phyloP scores from a whole-genome alignment of 345 rosid genomes.

The Diplotaxis tenuifolia region DNA sequence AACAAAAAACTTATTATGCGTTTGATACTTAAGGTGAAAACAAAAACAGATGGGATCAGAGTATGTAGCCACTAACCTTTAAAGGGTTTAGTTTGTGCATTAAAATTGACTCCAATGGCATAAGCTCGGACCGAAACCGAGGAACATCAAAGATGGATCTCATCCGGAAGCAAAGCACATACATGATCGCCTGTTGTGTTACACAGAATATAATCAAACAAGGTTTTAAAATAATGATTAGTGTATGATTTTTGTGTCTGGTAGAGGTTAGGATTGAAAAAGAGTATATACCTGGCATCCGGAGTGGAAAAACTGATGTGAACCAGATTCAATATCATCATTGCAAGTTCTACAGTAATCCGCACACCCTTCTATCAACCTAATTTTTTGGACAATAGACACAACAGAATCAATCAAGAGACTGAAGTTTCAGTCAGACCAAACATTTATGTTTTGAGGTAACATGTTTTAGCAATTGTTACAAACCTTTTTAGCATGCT shows the following conservation, averaged over 20 bases:
- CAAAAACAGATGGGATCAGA: background rate
- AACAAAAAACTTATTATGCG: background rate
- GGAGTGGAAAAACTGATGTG: constrained; percentile 62
- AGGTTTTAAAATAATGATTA: background rate
- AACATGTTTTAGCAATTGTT: background rate
- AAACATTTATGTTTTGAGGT: background rate
- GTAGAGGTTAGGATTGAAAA: background rate
- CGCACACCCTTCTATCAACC: constrained; percentile 76
- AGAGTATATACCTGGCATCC: constrained; percentile 70
- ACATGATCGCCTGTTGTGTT: constrained; percentile 76
- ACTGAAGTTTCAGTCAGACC: background rate
- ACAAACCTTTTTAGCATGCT: constrained; percentile 56
- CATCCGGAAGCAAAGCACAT: too few species aligned
- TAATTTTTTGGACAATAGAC: constrained; percentile 16
- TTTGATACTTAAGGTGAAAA: background rate
- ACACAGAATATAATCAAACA: constrained; percentile 8
- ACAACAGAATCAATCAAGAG: background rate
- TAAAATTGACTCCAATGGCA: constrained; percentile 67
- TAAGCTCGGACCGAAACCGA: constrained; percentile 55
- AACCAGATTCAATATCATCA: constrained; percentile 53
- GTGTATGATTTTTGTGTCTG: background rate
- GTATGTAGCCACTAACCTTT: constrained; percentile 47
- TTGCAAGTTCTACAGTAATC: constrained; percentile 50
- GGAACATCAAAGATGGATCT: constrained; percentile 63
- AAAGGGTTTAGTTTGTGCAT: constrained; percentile 71